Base-by-base conservation (phyloP, 2,329 filamentous ascomycete species). In the Hypoxylon sp. region DNA sequence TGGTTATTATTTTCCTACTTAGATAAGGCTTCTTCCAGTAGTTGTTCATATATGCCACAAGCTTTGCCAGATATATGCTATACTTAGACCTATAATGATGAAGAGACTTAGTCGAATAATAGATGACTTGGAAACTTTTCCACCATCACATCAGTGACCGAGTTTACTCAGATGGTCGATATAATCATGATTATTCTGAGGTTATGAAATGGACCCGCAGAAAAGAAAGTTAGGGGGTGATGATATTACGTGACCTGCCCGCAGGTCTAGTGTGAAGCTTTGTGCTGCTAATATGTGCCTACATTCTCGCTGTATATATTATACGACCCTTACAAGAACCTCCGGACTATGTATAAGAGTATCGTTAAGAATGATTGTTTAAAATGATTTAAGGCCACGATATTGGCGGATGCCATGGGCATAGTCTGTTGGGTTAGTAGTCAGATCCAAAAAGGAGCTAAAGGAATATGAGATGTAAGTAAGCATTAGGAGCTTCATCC, bases 401-500 rank as follows among this genome's bases (percentile, higher is more conserved):
- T 5, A 22, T 22, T 17, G 17, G 9, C 13, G 9, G 39, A 44
- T 8, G 6, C 3, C 9, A 11, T 17, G 17, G 13, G 17, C 22
- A 44, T 9, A 19, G 8, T 19, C 35, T 5, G n/a, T 5, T 39
- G 6, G 33, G 1, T 39, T n/a, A 5, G 5, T 39, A 39, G n/a
- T 24, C 29, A 6, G 29, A 6, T 31, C 29, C 5, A 31, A 8
- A 19, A 53, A 29, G 35, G 13, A 14, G 22, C 14, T 17, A 22
- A 42, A 42, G 35, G 35, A 42, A 42, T 26, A 42, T 26, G 10
- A 24, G 14, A 22, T 14, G 11, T 13, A 3, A 39, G 11, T 26
- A 55, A 19, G 37, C 6, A 3, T 44, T n/a, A 55, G 37, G 10
- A n/a, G 37, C 50, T 59, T 59, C 44, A 48, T 50, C 11, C 19